Conservation (phyloP, 2,329 filamentous ascomycete genomes). For the Talaromyces islandicus region DNA sequence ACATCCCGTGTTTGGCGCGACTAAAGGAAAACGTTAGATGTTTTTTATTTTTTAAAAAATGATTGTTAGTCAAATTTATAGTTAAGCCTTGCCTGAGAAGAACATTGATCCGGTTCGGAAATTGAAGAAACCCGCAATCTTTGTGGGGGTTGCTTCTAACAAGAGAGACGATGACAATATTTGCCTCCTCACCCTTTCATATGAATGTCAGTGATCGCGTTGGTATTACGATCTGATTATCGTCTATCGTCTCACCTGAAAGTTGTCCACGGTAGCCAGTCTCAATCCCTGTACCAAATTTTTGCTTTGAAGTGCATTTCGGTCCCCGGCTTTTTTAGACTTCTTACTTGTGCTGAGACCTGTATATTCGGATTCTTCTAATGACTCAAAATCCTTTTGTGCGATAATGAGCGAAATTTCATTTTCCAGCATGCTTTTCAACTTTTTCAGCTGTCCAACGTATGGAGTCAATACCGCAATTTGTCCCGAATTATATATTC, state of each 20-base stretch:
- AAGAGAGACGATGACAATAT: not conserved
- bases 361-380: not conserved
- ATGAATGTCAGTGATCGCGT: not conserved
- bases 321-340: not conserved
- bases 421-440: not conserved
- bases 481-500: not conserved
- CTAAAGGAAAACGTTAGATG: not conserved
- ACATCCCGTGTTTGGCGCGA: constrained; percentile 15
- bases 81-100: not conserved
- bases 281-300: not conserved
- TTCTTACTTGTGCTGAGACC: not conserved
- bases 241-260: not conserved
- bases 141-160: not conserved
- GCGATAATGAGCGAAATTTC: not conserved
- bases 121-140: not conserved
- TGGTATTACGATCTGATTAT: not conserved
- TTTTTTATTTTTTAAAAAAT: not conserved
- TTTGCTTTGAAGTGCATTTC: not conserved
- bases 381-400: not conserved
- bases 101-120: not conserved
- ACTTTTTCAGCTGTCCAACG: not conserved
- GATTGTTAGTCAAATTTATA: not conserved
- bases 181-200: not conserved
- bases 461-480: not conserved
- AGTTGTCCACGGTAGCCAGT: not conserved